Conservation (phyloP, 306 rosid genomes). For the Cucurbita moschata region DNA sequence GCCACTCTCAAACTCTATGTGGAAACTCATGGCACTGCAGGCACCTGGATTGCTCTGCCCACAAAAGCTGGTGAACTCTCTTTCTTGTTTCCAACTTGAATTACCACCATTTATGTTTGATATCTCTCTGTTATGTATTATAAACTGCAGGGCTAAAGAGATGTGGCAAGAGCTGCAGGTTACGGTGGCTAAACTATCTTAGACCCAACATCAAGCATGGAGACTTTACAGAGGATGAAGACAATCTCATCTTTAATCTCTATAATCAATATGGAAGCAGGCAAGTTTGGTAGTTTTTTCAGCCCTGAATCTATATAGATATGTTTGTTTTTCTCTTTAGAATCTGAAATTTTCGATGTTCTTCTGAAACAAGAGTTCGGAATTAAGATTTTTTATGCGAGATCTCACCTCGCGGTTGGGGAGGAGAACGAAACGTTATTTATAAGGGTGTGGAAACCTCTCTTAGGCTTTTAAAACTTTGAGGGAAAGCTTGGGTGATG, state of each 20-base stretch:
- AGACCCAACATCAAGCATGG: slow-evolving; percentile 88
- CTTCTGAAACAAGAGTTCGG: background rate
- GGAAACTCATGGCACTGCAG: slow-evolving; percentile 50
- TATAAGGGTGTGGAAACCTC: too few relatives aligned
- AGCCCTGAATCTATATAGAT: background rate
- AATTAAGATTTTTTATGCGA: background rate
- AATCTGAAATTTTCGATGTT: background rate
- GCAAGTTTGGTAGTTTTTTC: slow-evolving; percentile 11
- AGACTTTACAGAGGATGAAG: slow-evolving; percentile 73
- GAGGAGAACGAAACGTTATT: too few relatives aligned
- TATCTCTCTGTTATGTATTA: background rate
- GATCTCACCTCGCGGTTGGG: too few relatives aligned
- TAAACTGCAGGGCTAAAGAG: slow-evolving; percentile 43
- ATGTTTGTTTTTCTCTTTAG: background rate
- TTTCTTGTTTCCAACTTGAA: background rate
- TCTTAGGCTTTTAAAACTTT: too few relatives aligned
- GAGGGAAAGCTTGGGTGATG: too few relatives aligned
- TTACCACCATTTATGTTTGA: background rate
- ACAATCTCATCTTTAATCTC: slow-evolving; percentile 44
- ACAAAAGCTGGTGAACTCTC: slow-evolving; percentile 51
- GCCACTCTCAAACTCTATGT: slow-evolving; percentile 50
- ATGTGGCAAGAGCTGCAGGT: slow-evolving; percentile 88
- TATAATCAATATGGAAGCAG: slow-evolving; percentile 67
- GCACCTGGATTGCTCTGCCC: slow-evolving; percentile 81
- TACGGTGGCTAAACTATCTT: slow-evolving; percentile 80